Evolutionary conservation across 202 grass and related monocot genomes (phyloP).

Genomic region (Schoenoplectus tabernaemontani): DNA sequence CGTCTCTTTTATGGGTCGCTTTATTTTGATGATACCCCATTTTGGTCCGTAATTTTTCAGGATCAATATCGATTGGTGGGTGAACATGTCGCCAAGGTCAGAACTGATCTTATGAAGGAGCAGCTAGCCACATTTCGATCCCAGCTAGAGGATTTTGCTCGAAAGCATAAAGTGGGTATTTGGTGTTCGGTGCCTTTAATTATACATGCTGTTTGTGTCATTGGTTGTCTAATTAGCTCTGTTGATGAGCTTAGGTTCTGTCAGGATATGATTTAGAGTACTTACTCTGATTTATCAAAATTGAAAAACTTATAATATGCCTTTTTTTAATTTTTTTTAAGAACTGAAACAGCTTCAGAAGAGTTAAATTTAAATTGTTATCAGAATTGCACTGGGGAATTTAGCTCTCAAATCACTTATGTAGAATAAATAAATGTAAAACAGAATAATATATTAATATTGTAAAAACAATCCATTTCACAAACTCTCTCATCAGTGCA

Average conservation of each 20-base stretch:
- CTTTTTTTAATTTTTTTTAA: background rate
- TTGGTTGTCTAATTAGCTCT: background rate
- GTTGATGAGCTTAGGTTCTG: background rate
- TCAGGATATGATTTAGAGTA: background rate
- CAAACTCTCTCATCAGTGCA: slow-evolving; percentile 31
- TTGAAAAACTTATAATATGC: background rate
- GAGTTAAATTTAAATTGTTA: no score
- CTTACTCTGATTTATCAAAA: background rate
- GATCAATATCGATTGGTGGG: slow-evolving; percentile 72
- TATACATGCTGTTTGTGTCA: background rate
- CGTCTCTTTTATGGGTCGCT: background rate
- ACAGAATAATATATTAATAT: background rate
- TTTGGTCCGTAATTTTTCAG: slow-evolving; percentile 30
- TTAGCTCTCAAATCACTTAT: background rate
- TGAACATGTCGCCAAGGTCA: slow-evolving; percentile 87
- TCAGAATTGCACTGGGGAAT: background rate
- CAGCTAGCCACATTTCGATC: slow-evolving; percentile 76
- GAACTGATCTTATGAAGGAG: slow-evolving; percentile 90
- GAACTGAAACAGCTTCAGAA: background rate
- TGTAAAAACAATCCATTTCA: background rate
- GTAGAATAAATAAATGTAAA: background rate
- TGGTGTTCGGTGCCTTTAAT: background rate
- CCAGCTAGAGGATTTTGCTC: slow-evolving; percentile 83
- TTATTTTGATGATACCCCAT: background rate
- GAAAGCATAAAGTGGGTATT: slow-evolving; percentile 71